These are phyloP conservation scores for Tubosaeta brunneosetosa DNA, from an alignment of 768 basidiomycete genomes.

Conservation along the genomic window DNA sequence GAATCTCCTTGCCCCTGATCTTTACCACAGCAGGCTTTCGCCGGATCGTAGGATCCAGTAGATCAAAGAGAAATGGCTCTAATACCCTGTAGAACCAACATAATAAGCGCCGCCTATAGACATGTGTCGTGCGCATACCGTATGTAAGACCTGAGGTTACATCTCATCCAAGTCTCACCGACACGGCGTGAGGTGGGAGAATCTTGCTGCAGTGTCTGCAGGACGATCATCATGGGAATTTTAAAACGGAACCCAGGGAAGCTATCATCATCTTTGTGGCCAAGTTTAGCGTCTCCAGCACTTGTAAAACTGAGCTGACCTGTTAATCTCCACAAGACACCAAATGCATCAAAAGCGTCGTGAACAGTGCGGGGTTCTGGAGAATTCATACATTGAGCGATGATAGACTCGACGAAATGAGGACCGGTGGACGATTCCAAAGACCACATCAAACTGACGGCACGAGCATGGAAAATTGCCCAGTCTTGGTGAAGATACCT, in stretches of 20 bases:
- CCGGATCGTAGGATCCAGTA: conserved; percentile 66
- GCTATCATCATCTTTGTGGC: conserved; percentile 62
- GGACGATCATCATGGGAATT: conserved; percentile 80
- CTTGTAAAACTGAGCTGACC: conserved; percentile 41
- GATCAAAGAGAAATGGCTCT: conserved; percentile 78
- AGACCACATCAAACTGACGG: conserved; percentile 79
- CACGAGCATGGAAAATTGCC: conserved; percentile 73
- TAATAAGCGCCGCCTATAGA: neutral
- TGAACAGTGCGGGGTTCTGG: conserved; percentile 42
- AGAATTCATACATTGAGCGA: conserved; percentile 68
- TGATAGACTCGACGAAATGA: conserved; percentile 71
- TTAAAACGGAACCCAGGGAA: conserved; percentile 81
- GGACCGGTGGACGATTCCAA: conserved; percentile 53
- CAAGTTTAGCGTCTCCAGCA: conserved; percentile 5
- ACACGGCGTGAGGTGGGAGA: conserved; percentile 71
- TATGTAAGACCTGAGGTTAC: conserved; percentile 85
- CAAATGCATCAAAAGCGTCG: conserved; percentile 81
- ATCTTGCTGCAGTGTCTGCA: conserved; percentile 76
- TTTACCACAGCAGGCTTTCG: conserved; percentile 46
- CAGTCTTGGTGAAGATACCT: conserved; percentile 64
- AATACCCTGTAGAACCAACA: conserved; percentile 55
- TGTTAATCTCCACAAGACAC: conserved; percentile 85
- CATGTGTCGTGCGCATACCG: conserved; percentile 45
- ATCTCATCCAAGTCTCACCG: conserved; percentile 97
- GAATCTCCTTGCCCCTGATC: conserved; percentile 62